phyloP scores from a whole-genome alignment of 192 early-diverging fungal genomes.

The Mortierella claussenii region DNA sequence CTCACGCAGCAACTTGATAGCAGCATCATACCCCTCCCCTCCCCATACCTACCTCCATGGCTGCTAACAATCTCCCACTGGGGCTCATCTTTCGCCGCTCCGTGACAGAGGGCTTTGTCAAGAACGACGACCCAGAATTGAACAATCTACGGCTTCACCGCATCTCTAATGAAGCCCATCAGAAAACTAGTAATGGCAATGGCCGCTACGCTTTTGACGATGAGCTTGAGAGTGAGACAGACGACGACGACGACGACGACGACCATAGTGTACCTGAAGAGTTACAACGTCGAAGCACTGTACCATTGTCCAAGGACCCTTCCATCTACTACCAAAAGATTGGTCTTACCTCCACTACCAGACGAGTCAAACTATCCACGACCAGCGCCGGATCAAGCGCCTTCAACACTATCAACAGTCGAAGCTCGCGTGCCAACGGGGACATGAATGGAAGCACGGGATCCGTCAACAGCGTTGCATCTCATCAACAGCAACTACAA shows the following conservation, averaged over 20 bases:
- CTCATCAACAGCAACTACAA: too few species aligned
- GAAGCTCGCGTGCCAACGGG: conserved; percentile 1
- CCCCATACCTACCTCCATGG: too few species aligned
- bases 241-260: background rate
- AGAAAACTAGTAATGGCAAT: too few species aligned
- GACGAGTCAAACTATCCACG: background rate
- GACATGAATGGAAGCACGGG: too few species aligned
- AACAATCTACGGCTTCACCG: too few species aligned
- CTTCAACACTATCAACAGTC: conserved; percentile 10
- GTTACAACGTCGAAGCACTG: background rate
- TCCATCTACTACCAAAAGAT: conserved; percentile 36
- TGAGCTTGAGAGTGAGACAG: background rate
- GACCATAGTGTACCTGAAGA: too few species aligned
- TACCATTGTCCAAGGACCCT: conserved; percentile 20
- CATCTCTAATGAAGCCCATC: too few species aligned
- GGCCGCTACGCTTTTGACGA: too few species aligned
- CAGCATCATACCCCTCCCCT: too few species aligned
- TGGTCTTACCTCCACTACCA: conserved; percentile 23
- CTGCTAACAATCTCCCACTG: conserved; percentile 13
- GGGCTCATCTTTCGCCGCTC: conserved; percentile 18
- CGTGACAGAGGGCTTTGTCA: conserved; percentile 16
- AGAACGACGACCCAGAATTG: conserved; percentile 13
- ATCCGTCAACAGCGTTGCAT: too few species aligned
- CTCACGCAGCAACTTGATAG: too few species aligned
- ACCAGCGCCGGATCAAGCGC: background rate